phyloP scores from a whole-genome alignment of 345 rosid species.

The Bruguiera gymnorhiza region DNA sequence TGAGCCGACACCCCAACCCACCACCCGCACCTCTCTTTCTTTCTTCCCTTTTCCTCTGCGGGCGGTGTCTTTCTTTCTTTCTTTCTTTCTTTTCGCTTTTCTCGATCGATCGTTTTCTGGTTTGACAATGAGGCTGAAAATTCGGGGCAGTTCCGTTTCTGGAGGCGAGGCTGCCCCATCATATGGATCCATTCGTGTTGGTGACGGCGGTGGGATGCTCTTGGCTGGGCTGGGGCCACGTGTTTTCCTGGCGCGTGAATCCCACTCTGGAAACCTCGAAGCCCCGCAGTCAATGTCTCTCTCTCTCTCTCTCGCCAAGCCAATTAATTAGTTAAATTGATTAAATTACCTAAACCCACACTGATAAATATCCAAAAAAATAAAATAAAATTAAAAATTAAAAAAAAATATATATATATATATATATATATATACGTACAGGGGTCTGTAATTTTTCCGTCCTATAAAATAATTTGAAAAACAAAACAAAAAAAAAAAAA shows the following conservation, averaged over 20 bases:
- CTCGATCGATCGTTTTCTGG: constrained; percentile 1
- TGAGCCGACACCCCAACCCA: neutral
- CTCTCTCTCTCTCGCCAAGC: too few species aligned
- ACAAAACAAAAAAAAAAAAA: too few species aligned
- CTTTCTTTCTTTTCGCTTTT: neutral
- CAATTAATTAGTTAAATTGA: too few species aligned
- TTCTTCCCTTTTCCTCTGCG: too few species aligned
- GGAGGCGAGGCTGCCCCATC: too few species aligned
- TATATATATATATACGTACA: neutral
- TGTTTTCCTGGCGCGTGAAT: neutral
- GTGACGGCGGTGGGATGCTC: too few species aligned
- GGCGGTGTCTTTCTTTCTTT: too few species aligned
- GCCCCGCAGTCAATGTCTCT: too few species aligned
- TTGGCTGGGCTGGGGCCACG: neutral
- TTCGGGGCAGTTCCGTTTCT: neutral
- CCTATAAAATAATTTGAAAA: neutral
- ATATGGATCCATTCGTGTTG: neutral
- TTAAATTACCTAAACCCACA: too few species aligned
- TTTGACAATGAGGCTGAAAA: neutral
- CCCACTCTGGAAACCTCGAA: neutral
- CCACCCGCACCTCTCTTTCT: neutral
- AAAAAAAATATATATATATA: neutral
- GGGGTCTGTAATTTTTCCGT: constrained; percentile 10
- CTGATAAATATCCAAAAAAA: too few species aligned
- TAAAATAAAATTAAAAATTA: too few species aligned